Evolutionary conservation across 345 rosid species (phyloP).

Genomic region (Trapa bicornis): DNA sequence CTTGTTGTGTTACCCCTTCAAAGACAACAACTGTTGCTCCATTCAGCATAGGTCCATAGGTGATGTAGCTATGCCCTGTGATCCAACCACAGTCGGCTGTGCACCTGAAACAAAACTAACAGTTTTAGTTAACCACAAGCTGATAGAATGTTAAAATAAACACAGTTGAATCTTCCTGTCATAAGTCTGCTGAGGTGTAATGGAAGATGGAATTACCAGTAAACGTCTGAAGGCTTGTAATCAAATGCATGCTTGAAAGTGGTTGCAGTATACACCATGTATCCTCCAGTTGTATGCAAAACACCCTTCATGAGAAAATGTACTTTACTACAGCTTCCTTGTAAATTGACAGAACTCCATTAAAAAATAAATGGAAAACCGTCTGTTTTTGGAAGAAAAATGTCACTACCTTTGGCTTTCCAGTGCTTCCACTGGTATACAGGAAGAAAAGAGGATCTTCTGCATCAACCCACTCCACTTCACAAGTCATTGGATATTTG

Average conservation of each 20-base stretch:
- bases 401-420: constrained; percentile 77
- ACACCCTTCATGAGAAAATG: constrained; percentile 50
- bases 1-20: constrained; percentile 70
- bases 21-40: constrained; percentile 66
- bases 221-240: constrained; percentile 77
- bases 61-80: constrained; percentile 96
- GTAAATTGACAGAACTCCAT: neutral
- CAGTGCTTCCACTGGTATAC: constrained; percentile 98
- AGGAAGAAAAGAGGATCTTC: constrained; percentile 94
- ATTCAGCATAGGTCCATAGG: constrained; percentile 96
- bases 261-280: constrained; percentile 89
- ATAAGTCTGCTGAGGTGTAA: neutral
- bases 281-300: constrained; percentile 96
- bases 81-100: constrained; percentile 99
- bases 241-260: constrained; percentile 98
- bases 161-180: neutral
- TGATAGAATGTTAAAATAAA: neutral
- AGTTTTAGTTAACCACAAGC: constrained; percentile 1
- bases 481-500: constrained; percentile 65
- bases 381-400: neutral
- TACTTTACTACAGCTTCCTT: neutral
- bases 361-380: constrained; percentile 6
- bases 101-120: constrained; percentile 44
- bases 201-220: constrained; percentile 41
- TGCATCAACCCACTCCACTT: constrained; percentile 97